Evolutionary conservation across 192 early-diverging fungal genomes (phyloP).

Genomic region (Pilobolus umbonatus): DNA sequence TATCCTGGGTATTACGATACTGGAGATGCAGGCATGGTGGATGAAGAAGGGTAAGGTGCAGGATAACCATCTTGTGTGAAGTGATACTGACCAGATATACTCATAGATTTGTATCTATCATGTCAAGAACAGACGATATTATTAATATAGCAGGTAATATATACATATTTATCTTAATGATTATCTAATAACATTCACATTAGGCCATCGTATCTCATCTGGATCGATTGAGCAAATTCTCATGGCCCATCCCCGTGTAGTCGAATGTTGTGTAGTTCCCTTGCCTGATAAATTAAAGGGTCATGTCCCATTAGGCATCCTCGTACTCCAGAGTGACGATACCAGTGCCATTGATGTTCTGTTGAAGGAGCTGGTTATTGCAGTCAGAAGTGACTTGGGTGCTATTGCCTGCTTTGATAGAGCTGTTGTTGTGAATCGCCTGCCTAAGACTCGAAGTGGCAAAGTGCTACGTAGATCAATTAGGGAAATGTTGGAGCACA

Average conservation of each 20-base stretch:
- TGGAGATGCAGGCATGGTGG: slow-evolving; percentile 77
- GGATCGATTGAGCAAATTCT: slow-evolving; percentile 77
- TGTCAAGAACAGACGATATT: slow-evolving; percentile 71
- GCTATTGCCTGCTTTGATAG: slow-evolving; percentile 78
- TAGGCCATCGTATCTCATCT: slow-evolving; percentile 80
- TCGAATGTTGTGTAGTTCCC: slow-evolving; percentile 67
- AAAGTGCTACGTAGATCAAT: slow-evolving; percentile 80
- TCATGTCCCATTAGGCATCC: slow-evolving; percentile 59
- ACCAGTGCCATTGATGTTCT: slow-evolving; percentile 7
- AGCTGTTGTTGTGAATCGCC: slow-evolving; percentile 58
- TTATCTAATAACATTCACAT: slow-evolving; percentile 31
- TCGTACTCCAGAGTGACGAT: slow-evolving; percentile 39
- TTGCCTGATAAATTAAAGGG: slow-evolving; percentile 65
- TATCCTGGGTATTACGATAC: slow-evolving; percentile 83
- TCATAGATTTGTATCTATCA: slow-evolving; percentile 55
- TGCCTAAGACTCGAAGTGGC: slow-evolving; percentile 85
- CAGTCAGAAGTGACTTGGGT: slow-evolving; percentile 66
- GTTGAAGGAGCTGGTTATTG: slow-evolving; percentile 50
- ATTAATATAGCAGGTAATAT: slow-evolving; percentile 80
- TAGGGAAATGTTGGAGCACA: slow-evolving; percentile 64
- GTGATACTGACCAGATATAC: too few relatives aligned
- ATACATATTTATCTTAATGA: background rate
- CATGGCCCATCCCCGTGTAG: slow-evolving; percentile 54
- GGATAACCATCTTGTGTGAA: background rate
- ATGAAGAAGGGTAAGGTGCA: slow-evolving; percentile 58